Evolutionary conservation across 495 filamentous ascomycete species (phyloP).

Genomic region (Podospora tetraspora): DNA sequence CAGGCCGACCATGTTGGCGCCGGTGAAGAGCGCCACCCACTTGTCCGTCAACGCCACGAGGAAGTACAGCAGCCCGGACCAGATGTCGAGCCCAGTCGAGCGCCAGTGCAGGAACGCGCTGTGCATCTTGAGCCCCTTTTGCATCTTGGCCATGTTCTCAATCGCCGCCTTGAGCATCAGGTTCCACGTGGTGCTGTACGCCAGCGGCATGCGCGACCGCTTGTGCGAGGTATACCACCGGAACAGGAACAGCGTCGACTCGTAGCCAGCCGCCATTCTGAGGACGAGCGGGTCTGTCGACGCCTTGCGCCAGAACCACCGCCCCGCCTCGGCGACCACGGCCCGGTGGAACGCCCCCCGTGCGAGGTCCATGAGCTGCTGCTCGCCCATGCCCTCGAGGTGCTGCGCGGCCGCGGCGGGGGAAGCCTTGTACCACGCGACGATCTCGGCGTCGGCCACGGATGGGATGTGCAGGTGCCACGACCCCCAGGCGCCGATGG

Average conservation of each 20-base stretch:
- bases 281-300: slow-evolving; percentile 44
- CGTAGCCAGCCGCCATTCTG: slow-evolving; percentile 48
- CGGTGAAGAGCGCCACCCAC: slow-evolving; percentile 51
- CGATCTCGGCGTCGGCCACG: slow-evolving; percentile 44
- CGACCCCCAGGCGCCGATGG: slow-evolving; percentile 44
- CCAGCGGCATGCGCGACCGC: slow-evolving; percentile 46
- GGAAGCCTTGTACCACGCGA: slow-evolving; percentile 43
- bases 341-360: slow-evolving; percentile 43
- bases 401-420: slow-evolving; percentile 35
- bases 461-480: slow-evolving; percentile 45
- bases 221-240: slow-evolving; percentile 55
- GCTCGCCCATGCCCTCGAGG: slow-evolving; percentile 24
- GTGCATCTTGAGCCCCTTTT: slow-evolving; percentile 56
- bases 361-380: slow-evolving; percentile 32
- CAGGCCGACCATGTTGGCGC: slow-evolving; percentile 42
- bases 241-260: slow-evolving; percentile 54
- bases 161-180: slow-evolving; percentile 52
- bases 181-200: slow-evolving; percentile 60
- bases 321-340: slow-evolving; percentile 41
- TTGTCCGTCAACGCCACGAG: slow-evolving; percentile 56
- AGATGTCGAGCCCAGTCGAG: slow-evolving; percentile 51
- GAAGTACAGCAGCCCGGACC: slow-evolving; percentile 55
- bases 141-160: slow-evolving; percentile 48
- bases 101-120: slow-evolving; percentile 60
- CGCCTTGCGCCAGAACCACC: slow-evolving; percentile 17